A percentile compares a stretch with the other conserved stretches of the same genome.
Conservation (phyloP, 257 asterid genomes). For the Salvia splendens region DNA sequence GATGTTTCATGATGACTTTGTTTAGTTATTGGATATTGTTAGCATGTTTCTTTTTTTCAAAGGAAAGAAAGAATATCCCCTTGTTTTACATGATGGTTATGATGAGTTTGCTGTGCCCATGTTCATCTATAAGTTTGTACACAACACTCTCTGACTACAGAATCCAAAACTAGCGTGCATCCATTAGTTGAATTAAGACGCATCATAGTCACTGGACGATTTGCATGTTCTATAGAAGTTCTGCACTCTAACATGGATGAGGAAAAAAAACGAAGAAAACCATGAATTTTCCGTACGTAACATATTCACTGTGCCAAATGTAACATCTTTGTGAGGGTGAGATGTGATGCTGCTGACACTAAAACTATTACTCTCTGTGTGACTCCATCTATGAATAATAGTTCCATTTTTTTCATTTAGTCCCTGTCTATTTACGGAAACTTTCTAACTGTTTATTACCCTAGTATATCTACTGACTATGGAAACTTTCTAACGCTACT, state of each 20-base stretch:
- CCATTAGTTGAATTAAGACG: background rate
- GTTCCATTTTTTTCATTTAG: too few species aligned
- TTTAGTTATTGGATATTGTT: background rate
- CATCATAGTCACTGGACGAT: too few species aligned
- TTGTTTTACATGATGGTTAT: background rate
- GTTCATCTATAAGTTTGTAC: background rate
- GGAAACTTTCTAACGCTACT: too few species aligned
- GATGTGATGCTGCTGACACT: background rate
- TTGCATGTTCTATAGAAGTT: background rate
- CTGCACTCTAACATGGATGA: conserved; percentile 1
- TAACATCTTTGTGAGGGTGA: background rate
- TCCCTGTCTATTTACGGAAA: too few species aligned
- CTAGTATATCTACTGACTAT: too few species aligned
- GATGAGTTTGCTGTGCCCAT: background rate
- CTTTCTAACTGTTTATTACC: too few species aligned
- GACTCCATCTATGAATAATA: too few species aligned
- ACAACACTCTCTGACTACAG: background rate
- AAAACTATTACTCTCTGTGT: background rate
- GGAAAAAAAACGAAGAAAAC: background rate
- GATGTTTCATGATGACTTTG: conserved; percentile 18
- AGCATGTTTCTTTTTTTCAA: background rate
- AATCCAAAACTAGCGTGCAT: background rate
- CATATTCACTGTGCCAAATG: background rate
- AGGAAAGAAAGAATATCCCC: background rate
- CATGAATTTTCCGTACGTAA: background rate